Evolutionary conservation across 352 stramenopile genomes (phyloP).

Genomic region (Phytophthora foliorum): DNA sequence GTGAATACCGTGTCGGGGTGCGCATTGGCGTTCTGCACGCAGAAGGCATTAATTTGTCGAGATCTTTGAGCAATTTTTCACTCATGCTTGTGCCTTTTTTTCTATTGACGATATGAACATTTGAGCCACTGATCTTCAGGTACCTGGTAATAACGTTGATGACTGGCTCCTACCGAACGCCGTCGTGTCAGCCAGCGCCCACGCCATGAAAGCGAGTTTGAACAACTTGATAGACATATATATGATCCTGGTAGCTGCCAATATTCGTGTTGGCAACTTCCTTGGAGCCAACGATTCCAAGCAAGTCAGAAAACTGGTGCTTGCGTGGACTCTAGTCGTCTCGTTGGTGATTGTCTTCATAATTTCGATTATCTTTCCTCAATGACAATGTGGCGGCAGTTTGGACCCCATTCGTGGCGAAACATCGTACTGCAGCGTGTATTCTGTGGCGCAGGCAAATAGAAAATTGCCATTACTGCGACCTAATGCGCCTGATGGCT

Average conservation of each 20-base stretch:
- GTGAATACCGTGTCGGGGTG: conserved; percentile 73
- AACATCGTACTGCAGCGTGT: too few relatives aligned
- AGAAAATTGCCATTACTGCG: too few relatives aligned
- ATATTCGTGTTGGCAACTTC: conserved; percentile 74
- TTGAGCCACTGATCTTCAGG: too few relatives aligned
- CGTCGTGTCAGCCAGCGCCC: conserved; percentile 63
- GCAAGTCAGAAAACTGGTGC: conserved; percentile 54
- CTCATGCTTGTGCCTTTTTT: too few relatives aligned
- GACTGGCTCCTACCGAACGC: conserved; percentile 59
- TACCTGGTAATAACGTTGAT: too few relatives aligned
- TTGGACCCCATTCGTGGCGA: too few relatives aligned
- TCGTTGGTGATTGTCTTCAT: too few relatives aligned
- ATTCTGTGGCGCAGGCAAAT: too few relatives aligned
- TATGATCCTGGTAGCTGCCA: conserved; percentile 70
- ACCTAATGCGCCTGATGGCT: too few relatives aligned
- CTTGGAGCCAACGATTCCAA: conserved; percentile 56
- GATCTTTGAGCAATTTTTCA: too few relatives aligned
- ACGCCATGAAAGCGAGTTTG: conserved; percentile 71
- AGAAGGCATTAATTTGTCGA: conserved; percentile 74
- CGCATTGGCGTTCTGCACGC: conserved; percentile 78
- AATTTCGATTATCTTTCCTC: conserved; percentile 62
- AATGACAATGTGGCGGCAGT: too few relatives aligned
- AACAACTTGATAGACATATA: conserved; percentile 70
- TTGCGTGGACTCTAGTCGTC: conserved; percentile 45
- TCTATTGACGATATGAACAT: too few relatives aligned